Evolutionary conservation across 1,139 yeast genomes (phyloP), one percentile per base, ranked within the genome.

Genomic region (Neolecta irregularis): DNA sequence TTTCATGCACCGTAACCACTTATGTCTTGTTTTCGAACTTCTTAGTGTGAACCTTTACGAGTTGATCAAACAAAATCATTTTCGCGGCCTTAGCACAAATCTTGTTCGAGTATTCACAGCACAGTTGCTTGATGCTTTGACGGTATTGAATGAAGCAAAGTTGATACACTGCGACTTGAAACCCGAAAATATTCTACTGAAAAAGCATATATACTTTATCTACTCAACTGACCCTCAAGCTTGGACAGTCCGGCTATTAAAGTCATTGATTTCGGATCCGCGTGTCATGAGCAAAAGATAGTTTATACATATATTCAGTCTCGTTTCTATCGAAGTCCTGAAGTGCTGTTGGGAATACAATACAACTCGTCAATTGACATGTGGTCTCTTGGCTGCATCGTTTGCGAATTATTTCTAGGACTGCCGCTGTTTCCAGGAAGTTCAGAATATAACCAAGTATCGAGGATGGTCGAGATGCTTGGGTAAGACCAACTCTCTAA

Each of bases 301-400:
- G 64, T 85, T 4, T 88, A 83, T 57, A 80, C 96, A 0, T 91
- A 91, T 54, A 83, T 91, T 43, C 99, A 91, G 54, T 81, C 94
- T 5, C 64, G 99, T 39, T 91, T 88, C 53, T 91, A 91, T 56
- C 65, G 99, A 42, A 80, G 94, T 1, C 99, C 99, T 0, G 99
- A 88, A 54, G 93, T 88, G 13, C 71, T 88, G 3, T 58, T 88
- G 21, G 98, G 99, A 0, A 62, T 88, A 32, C 93, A 94, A 4
- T 28, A 28, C 12, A 13, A 28, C 22, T 74, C 93, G 15, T 74
- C 93, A 6, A 88, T 88, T 40, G 99, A 88, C 55, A 83, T 88
- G 85, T 88, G 99, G 99, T 83, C 96, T 2, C 61, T 88, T 31
- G 99, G 98, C 2, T 88, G 99, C 60, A 88, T 91, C 37, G 76